Evolutionary conservation across 2,329 filamentous ascomycete species (phyloP), one percentile per base, ranked within the genome.

Genomic region (Pseudonectria buxi): DNA sequence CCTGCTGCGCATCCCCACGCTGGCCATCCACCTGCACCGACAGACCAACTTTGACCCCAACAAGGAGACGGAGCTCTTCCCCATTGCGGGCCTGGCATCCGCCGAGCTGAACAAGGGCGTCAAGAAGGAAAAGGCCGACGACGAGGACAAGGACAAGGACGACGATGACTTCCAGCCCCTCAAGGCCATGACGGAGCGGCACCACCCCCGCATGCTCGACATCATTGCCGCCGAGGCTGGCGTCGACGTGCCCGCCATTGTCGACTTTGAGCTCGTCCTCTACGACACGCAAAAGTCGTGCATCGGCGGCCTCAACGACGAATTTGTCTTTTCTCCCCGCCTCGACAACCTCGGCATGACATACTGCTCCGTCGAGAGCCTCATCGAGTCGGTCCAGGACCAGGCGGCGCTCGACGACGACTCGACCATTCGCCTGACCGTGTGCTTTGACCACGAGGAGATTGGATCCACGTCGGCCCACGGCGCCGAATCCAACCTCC

Each of bases 261-360:
- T 92, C 32, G 92, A 98, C 64, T 98, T 98, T 52, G 92, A 98
- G 66, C 77, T 95, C 52, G 78, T 95, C n/a, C 79, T 98, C 28
- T 98, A 94, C 63, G 92, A 98, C 60, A 94, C 88, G 9, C 92
- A 98, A 56, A 85, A 90, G 56, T 78, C 89, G 1, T 86, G 81
- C 56, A 75, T 98, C 12, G 92, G 92, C 40, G 92, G 92, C 25
- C 66, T 98, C 47, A 83, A 86, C 59, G 83, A 95, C 55, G 92
- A 98, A 63, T 84, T 98, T 58, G 86, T 98, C 65, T 95, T 90
- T 68, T 95, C 90, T 3, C 80, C 89, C n/a, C 81, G 92, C 30
- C 75, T 98, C 36, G 92, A 98, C 67, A 98, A 98, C 63, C 72
- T 95, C 12, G 86, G 86, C 64, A 95, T 94, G 86, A 94, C 90